Base-by-base conservation (phyloP, 257 asterid species). In the Solanum paucissectum region DNA sequence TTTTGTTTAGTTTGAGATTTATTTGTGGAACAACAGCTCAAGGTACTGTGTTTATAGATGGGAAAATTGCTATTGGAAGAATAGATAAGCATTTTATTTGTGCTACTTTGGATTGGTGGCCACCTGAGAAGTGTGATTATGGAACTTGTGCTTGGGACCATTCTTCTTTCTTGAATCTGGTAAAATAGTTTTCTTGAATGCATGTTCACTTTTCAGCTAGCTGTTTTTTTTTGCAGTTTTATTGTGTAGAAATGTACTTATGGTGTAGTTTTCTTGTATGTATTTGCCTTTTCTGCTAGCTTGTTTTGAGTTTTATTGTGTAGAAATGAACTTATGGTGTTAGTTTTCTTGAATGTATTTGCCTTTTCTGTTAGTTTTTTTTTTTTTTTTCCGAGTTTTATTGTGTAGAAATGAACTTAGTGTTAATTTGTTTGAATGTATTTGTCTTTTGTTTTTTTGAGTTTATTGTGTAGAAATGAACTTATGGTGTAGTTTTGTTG, bases 81-180 rank as follows among this genome's bases (percentile, higher is more conserved):
- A 95, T 92, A 74, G 97, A 94, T 74, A 92, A 73, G 34, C 89
- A 93, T 90, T 95, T 93, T 87, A 90, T 96, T 34, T 96, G 99
- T 87, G 98, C 98, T 25, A 96, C 99, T 10, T 69, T 94, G 92
- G 99, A 96, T 83, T 96, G 99, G 98, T 96, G 98, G 98, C 99
- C 99, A 16, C 94, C 98, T 49, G 95, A 93, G 87, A 92, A 94
- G 84, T 96, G 99, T 87, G 96, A 96, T 85, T 93, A 94, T 88
- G 98, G 97, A n/a, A 91, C 93, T 73, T 96, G 99, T 86, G 88
- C 93, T 89, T 96, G 99, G 99, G 98, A 90, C 77, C 93, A 91
- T 69, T 92, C 98, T 93, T 94, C 98, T 83, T 72, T 96, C 46
- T 94, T 96, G 86, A 94, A 94, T 91, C 89, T 96, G 98, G 99